phyloP scores from a whole-genome alignment of 2,329 filamentous ascomycete species.

The Metarhizium sp. region DNA sequence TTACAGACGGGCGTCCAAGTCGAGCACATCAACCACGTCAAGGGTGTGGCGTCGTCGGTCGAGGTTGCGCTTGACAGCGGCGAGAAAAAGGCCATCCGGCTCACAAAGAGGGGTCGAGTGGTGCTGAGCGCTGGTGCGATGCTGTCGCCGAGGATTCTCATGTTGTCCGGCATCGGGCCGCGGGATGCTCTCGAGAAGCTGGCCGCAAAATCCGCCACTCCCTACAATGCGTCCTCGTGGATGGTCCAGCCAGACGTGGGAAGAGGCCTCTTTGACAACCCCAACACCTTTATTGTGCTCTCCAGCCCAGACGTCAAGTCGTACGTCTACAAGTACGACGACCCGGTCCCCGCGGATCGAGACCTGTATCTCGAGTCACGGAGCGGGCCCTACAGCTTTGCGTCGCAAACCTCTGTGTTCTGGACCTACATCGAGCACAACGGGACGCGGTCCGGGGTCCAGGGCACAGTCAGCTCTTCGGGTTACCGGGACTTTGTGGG shows the following conservation, averaged over 20 bases:
- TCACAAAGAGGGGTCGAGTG: conserved; percentile 16
- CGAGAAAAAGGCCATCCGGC: conserved; percentile 20
- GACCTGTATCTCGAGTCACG: conserved; percentile 36
- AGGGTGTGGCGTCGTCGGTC: conserved; percentile 31
- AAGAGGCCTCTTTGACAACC: conserved; percentile 43
- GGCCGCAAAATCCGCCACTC: conserved; percentile 8
- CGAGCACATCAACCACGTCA: conserved; percentile 30
- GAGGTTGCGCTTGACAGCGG: conserved; percentile 23
- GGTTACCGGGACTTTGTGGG: conserved; percentile 30
- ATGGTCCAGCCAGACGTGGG: conserved; percentile 40
- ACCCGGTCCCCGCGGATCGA: conserved; percentile 30
- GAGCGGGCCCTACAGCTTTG: conserved; percentile 43
- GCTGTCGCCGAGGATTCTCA: conserved; percentile 30
- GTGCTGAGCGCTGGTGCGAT: conserved; percentile 31
- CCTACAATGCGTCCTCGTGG: conserved; percentile 28
- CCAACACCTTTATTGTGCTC: conserved; percentile 44
- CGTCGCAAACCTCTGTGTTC: conserved; percentile 42
- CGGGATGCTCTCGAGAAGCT: conserved; percentile 21
- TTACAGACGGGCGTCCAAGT: conserved; percentile 34
- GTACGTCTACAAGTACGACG: conserved; percentile 35
- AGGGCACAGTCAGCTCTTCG: conserved; percentile 42
- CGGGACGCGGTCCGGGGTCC: conserved; percentile 32
- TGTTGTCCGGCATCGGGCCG: conserved; percentile 35
- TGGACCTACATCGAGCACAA: conserved; percentile 38
- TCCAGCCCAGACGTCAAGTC: conserved; percentile 32